Evolutionary conservation across 2,329 filamentous ascomycete genomes (phyloP).

Genomic region (Diplodia mutila): DNA sequence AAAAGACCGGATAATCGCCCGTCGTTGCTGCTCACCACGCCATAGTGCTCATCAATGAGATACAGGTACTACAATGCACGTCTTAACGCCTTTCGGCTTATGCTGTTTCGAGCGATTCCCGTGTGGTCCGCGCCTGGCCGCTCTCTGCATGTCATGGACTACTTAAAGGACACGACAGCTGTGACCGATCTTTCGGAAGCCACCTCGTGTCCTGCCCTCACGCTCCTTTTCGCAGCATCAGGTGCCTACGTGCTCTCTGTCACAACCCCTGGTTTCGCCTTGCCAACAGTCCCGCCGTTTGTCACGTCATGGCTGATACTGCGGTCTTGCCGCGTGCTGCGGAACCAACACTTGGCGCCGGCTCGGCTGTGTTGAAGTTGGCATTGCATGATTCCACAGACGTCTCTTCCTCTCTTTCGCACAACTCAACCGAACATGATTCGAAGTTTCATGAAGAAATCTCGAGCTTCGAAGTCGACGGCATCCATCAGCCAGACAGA

Average conservation of each 20-base stretch:
- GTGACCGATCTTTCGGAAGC: constrained; percentile 2
- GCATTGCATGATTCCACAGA: neutral
- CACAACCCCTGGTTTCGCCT: neutral
- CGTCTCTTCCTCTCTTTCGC: neutral
- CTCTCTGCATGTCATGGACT: constrained; percentile 7
- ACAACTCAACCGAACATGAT: neutral
- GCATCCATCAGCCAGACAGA: constrained; percentile 38
- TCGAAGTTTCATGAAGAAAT: neutral
- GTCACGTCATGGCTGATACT: constrained; percentile 7
- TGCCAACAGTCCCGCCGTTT: neutral
- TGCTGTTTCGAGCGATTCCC: constrained; percentile 16
- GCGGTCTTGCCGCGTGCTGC: constrained; percentile 6
- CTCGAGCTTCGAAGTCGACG: constrained; percentile 34
- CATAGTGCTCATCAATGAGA: constrained; percentile 16
- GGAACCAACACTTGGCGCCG: neutral
- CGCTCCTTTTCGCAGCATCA: neutral
- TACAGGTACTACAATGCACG: constrained; percentile 15
- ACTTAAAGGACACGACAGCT: constrained; percentile 14
- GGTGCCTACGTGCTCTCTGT: neutral
- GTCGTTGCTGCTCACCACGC: constrained; percentile 2
- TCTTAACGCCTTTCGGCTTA: constrained; percentile 8
- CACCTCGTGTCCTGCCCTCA: neutral
- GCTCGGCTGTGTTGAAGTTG: neutral
- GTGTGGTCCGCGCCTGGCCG: constrained; percentile 15
- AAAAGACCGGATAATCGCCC: constrained; percentile 12